Conservation (phyloP, 2,329 filamentous ascomycete species). For the Phyllosticta citrichinensis region DNA sequence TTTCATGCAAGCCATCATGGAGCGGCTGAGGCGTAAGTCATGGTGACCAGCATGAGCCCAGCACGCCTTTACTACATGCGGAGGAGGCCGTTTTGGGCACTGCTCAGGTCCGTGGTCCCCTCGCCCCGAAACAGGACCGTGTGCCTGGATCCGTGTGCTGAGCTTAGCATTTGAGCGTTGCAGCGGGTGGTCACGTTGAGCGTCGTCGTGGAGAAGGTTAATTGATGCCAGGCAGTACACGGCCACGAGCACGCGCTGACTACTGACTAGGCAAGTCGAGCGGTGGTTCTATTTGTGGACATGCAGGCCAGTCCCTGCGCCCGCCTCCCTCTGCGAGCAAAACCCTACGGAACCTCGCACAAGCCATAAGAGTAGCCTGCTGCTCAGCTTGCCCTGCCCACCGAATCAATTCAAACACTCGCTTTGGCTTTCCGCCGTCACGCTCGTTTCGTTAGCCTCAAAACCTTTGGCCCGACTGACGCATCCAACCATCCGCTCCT, state of each 20-base stretch:
- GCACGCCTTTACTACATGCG: background rate
- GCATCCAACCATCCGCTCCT: background rate
- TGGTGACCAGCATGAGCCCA: background rate
- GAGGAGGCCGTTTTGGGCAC: slow-evolving; percentile 6
- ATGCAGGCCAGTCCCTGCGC: slow-evolving; percentile 11
- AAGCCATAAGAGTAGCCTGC: slow-evolving; percentile 20
- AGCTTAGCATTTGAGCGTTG: slow-evolving; percentile 24
- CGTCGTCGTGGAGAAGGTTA: slow-evolving; percentile 13
- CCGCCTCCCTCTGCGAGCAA: slow-evolving; percentile 3
- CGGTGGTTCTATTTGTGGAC: slow-evolving; percentile 11
- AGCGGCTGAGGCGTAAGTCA: background rate
- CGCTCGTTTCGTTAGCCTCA: slow-evolving; percentile 18
- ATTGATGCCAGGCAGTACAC: background rate
- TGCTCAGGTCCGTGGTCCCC: slow-evolving; percentile 3
- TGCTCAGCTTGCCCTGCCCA: slow-evolving; percentile 24
- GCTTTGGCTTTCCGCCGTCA: slow-evolving; percentile 24
- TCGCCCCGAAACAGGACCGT: slow-evolving; percentile 16
- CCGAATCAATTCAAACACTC: slow-evolving; percentile 18
- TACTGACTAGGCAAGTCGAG: slow-evolving; percentile 26
- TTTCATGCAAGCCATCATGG: slow-evolving; percentile 10
- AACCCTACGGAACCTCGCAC: slow-evolving; percentile 9
- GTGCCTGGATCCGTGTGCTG: slow-evolving; percentile 17
- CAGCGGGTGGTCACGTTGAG: slow-evolving; percentile 22
- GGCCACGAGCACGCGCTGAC: slow-evolving; percentile 29
- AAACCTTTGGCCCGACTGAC: slow-evolving; percentile 4